phyloP scores from a whole-genome alignment of 2,329 filamentous ascomycete species.

The Phyllosticta citriasiana region DNA sequence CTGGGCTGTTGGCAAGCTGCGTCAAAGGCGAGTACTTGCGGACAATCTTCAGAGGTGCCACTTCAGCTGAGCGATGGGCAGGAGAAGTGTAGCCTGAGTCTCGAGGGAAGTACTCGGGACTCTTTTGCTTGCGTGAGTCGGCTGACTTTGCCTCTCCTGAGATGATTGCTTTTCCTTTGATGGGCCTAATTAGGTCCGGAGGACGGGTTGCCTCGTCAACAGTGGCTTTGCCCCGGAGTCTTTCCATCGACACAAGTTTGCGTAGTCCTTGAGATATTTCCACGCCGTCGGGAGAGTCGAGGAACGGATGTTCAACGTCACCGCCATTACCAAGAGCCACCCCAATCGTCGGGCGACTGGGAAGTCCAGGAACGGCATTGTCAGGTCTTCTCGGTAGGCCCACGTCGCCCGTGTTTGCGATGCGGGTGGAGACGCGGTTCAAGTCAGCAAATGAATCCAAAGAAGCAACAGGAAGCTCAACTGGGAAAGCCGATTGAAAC shows the following conservation, averaged over 20 bases:
- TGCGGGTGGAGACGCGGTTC: background rate
- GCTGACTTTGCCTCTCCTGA: background rate
- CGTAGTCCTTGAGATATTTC: background rate
- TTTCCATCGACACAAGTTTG: background rate
- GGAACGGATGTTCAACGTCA: background rate
- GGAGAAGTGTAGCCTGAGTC: slow-evolving; percentile 7
- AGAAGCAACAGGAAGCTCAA: background rate
- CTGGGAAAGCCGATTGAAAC: background rate
- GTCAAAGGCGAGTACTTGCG: background rate
- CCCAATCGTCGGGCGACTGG: background rate
- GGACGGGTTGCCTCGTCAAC: background rate
- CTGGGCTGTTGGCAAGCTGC: background rate
- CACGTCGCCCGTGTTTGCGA: background rate
- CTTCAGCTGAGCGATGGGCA: background rate
- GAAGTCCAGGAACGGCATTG: background rate
- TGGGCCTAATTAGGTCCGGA: background rate
- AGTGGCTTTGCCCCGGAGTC: background rate
- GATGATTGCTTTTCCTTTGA: background rate
- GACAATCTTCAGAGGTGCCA: background rate
- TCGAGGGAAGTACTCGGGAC: background rate
- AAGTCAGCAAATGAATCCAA: slow-evolving; percentile 3
- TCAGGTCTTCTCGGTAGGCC: background rate
- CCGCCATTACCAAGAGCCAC: background rate
- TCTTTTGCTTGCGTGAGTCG: background rate
- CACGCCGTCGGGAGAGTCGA: background rate